These are phyloP conservation scores for Monosporascus sp. DNA, from an alignment of 2,329 filamentous ascomycete genomes.

Conservation along the genomic window DNA sequence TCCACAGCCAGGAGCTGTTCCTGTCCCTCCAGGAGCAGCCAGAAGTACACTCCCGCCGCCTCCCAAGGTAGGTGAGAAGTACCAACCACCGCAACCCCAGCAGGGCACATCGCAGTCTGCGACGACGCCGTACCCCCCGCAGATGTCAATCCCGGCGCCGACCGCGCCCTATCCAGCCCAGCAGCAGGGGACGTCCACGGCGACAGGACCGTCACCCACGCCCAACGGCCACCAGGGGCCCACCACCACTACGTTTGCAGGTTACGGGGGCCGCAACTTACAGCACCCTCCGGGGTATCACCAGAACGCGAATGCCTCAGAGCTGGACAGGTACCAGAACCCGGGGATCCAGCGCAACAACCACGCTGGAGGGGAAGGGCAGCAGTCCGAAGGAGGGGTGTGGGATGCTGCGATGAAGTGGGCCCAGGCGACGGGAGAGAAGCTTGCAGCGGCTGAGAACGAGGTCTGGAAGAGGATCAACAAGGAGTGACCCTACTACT, in stretches of 20 bases:
- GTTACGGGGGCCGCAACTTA: slow-evolving; percentile 24
- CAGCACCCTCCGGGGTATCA: slow-evolving; percentile 52
- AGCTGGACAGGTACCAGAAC: slow-evolving; percentile 43
- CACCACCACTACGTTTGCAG: slow-evolving; percentile 21
- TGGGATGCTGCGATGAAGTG: slow-evolving; percentile 55
- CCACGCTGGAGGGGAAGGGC: slow-evolving; percentile 20
- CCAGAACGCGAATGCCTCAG: slow-evolving; percentile 49
- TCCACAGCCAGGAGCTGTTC: slow-evolving; percentile 54
- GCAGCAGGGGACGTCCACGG: slow-evolving; percentile 42
- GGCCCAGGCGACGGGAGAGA: slow-evolving; percentile 51
- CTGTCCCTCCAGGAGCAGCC: slow-evolving; percentile 32
- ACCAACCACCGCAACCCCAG: slow-evolving; percentile 29
- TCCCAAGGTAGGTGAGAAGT: slow-evolving; percentile 44
- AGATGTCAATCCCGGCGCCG: slow-evolving; percentile 49
- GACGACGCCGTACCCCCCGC: slow-evolving; percentile 35
- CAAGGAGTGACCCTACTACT: slow-evolving; percentile 37
- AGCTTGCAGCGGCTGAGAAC: slow-evolving; percentile 51
- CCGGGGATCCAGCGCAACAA: slow-evolving; percentile 33
- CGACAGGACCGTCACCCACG: slow-evolving; percentile 24
- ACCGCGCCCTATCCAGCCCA: slow-evolving; percentile 32
- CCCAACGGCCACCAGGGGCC: slow-evolving; percentile 21
- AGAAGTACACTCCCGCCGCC: slow-evolving; percentile 40
- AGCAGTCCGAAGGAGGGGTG: slow-evolving; percentile 36
- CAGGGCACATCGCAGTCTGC: slow-evolving; percentile 24
- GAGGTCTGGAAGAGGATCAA: slow-evolving; percentile 61